A percentile compares a stretch with the other conserved stretches of the same genome.
These are phyloP conservation scores for Aristolochia contorta DNA, from an alignment of 164 flowering plant species.

Conservation along the genomic window DNA sequence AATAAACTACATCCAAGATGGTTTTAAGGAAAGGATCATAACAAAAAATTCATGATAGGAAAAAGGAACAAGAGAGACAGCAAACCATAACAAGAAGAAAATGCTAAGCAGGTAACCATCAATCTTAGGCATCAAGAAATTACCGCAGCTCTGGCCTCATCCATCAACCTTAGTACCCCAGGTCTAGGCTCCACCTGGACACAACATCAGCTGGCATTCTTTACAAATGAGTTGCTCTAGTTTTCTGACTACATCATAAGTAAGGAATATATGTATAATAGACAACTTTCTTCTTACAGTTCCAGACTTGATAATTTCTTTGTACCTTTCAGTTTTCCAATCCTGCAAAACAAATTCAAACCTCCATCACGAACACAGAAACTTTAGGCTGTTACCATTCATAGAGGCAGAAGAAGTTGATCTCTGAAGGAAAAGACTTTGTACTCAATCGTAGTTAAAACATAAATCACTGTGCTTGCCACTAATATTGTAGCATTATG, in stretches of 20 bases:
- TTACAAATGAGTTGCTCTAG: slow-evolving; percentile 4
- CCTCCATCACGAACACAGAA: no score
- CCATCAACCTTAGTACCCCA: slow-evolving; percentile 93
- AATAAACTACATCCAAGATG: neutral
- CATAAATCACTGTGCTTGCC: no score
- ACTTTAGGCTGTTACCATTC: no score
- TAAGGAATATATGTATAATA: neutral
- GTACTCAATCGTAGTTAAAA: no score
- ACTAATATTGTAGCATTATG: no score
- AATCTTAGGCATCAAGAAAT: slow-evolving; percentile 7
- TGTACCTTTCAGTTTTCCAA: slow-evolving; percentile 97
- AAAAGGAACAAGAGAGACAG: neutral
- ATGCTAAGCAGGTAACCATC: slow-evolving; percentile 14
- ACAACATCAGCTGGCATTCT: slow-evolving; percentile 12
- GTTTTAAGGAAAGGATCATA: neutral
- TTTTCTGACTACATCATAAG: neutral
- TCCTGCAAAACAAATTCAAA: slow-evolving; percentile 41
- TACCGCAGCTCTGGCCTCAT: slow-evolving; percentile 87
- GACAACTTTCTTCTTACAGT: slow-evolving; percentile 44
- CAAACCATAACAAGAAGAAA: neutral
- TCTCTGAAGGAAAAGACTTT: no score
- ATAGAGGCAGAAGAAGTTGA: no score
- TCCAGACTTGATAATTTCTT: slow-evolving; percentile 91
- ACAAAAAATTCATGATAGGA: neutral
- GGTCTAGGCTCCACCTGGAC: slow-evolving; percentile 85